Conservation (phyloP, 164 flowering plant species). For the Sedum album region DNA sequence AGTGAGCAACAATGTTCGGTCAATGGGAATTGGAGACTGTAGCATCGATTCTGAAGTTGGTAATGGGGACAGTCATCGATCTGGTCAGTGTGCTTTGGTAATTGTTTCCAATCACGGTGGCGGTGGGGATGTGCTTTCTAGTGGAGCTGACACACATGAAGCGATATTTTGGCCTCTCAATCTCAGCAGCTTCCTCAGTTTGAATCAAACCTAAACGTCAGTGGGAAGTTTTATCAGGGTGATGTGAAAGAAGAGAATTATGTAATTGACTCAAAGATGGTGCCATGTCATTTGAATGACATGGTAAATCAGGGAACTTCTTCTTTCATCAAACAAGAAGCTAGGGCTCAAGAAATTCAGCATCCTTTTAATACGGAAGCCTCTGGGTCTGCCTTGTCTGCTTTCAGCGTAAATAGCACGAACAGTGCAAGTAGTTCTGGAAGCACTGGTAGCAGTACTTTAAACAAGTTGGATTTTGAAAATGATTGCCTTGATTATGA, state of each 20-base stretch:
- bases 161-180: no score
- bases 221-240: slow-evolving; percentile 30
- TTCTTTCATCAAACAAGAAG: slow-evolving; percentile 31
- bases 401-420: slow-evolving; percentile 58
- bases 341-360: slow-evolving; percentile 31
- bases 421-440: slow-evolving; percentile 89
- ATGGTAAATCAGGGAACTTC: slow-evolving; percentile 26
- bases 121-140: slow-evolving; percentile 69
- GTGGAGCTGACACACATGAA: slow-evolving; percentile 80
- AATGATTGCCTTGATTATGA: slow-evolving; percentile 76
- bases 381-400: slow-evolving; percentile 62
- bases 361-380: slow-evolving; percentile 49
- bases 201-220: slow-evolving; percentile 30
- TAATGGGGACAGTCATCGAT: slow-evolving; percentile 53
- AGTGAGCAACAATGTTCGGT: slow-evolving; percentile 74
- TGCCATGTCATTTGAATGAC: slow-evolving; percentile 56
- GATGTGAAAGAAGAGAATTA: slow-evolving; percentile 63
- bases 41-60: slow-evolving; percentile 37
- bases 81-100: slow-evolving; percentile 54
- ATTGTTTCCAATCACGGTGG: slow-evolving; percentile 28
- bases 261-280: slow-evolving; percentile 52
- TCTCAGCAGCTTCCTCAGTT: no score
- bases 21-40: slow-evolving; percentile 47
- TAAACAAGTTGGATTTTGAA: slow-evolving; percentile 68
- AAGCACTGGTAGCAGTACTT: slow-evolving; percentile 62